Evolutionary conservation across 352 stramenopile genomes (phyloP), one percentile per base, ranked within the genome.

Genomic region (Saprolegnia diclina): DNA sequence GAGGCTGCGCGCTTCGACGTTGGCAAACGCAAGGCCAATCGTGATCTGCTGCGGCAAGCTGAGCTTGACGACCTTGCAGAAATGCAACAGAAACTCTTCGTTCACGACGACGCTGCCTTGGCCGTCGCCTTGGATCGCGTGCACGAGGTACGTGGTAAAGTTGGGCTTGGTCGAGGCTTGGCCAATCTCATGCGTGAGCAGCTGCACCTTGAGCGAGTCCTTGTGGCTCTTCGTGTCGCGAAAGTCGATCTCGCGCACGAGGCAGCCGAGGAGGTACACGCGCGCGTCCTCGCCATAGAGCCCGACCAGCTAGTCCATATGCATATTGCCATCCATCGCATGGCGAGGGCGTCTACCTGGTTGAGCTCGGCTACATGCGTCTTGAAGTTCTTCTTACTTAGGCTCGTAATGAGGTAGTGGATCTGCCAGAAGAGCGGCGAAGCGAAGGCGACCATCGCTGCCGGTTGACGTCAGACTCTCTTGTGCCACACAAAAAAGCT

Each of bases 321-420:
- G 44, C 10, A 38, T 19, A 65, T 45, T n/a, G n/a, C n/a, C n/a
- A n/a, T n/a, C n/a, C n/a, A n/a, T n/a, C n/a, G n/a, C n/a, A n/a
- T n/a, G n/a, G n/a, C n/a, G n/a, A n/a, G n/a, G n/a, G 56, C 24
- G 22, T 53, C 52, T 38, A 94, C 84, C 89, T 97, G 90, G 71
- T 96, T 96, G 56, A 97, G 81, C 78, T 97, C 90, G 14, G 89
- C 87, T 62, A 97, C 88, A 62, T 91, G 96, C 52, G 86, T 90
- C 79, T 96, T 96, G 77, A 96, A 95, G 76, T 96, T 96, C 67
- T 96, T 96, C 82, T 97, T 97, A 79, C 76, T 96, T 57, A 97
- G 83, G 76, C 95, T 97, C 37, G 85, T 94, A 38, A 97, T 88
- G 64, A 97, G 78, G 74, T 95, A 96, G 71, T 94, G 91, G 71